Base-by-base conservation (phyloP, 306 rosid species). In the Vicia villosa region DNA sequence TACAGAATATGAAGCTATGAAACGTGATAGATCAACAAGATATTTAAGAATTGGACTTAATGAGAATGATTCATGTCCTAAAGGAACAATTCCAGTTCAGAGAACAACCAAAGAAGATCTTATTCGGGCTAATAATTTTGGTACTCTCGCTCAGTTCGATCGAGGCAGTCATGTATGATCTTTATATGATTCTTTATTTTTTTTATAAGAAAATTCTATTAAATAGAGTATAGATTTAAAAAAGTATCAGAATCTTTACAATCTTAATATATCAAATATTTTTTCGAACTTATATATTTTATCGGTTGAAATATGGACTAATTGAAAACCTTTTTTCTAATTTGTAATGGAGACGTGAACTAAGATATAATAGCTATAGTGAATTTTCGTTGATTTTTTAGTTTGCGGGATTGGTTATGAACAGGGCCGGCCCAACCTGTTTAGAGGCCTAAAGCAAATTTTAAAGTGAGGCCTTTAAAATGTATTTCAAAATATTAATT, bases 101-200 rank as follows among this genome's bases (percentile, higher is more conserved):
- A 51, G 78, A 14, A 63, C 46, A 26, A 63, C 36, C 1, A 73
- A 73, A 40, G 64, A 40, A 15, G 71, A 73, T 40, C 65, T 73
- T 11, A 63, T 63, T 3, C 71, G 46, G 6, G 70, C 63, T 13
- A 38, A 62, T 10, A 10, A 5, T 41, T 15, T 14, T 26, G 56
- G 56, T 10, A 0, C 15, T 11, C n/a, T 24, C 7, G 22, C 19
- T 38, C 2, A 24, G 8, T 16, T 5, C 9, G 10, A 8, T 6
- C 70, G 55, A 0, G 63, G 36, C 0, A 8, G 2, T 16, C 70
- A 73, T 51, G 77, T 63, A 38, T 7, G 51, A 38, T 20, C 13
- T 12, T 16, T 41, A 5, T 49, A 0, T 16, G 9, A 13, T 43
- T 43, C 47, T 42, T 43, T 14, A 8, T 43, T 43, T n/a, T 11